Base-by-base conservation (phyloP, 352 stramenopile genomes). In the Hyaloperonospora arabidopsidis region DNA sequence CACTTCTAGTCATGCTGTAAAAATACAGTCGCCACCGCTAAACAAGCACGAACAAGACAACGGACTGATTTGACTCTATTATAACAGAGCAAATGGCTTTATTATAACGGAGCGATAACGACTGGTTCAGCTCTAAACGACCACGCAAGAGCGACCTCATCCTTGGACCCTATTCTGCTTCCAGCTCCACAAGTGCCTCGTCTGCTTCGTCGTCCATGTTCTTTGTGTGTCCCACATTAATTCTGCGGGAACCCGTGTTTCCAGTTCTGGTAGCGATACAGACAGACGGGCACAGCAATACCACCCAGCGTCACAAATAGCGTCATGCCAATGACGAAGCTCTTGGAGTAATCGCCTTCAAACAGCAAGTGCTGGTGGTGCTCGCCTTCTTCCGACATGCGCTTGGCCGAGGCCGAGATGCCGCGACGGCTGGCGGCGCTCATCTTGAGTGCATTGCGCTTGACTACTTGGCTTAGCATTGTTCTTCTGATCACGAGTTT, bases 221-320 rank as follows among this genome's bases (percentile, higher is more conserved):
- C 54, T 29, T 29, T 7, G 25, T 7, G 3, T 29, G 25, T 3
- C 25, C 25, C 25, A 29, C 25, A 7, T 29, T 90, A 87, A 54
- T 80, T 68, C 58, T 84, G 83, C 36, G 83, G 83, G 65, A 93
- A 93, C 25, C 83, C 83, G 72, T 89, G 80, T 79, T 93, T 93
- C 74, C 75, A 93, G 80, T 93, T 93, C 72, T 93, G 83, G 72
- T 89, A 87, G 67, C 80, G 83, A 64, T 81, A 65, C 50, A 85
- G 60, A 45, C 69, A 36, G 52, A 90, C 61, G 41, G 83, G 82
- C 23, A 89, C 73, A 39, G 52, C 74, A 17, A 85, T 61, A 58
- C 83, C 83, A 52, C 75, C 80, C 21, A 74, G 66, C 36, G 86
- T 77, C 39, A 90, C 76, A 57, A 88, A 68, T 17, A 86, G 35